phyloP scores from a whole-genome alignment of 1,139 yeast genomes.

The Tardiomyces digboiensis region DNA sequence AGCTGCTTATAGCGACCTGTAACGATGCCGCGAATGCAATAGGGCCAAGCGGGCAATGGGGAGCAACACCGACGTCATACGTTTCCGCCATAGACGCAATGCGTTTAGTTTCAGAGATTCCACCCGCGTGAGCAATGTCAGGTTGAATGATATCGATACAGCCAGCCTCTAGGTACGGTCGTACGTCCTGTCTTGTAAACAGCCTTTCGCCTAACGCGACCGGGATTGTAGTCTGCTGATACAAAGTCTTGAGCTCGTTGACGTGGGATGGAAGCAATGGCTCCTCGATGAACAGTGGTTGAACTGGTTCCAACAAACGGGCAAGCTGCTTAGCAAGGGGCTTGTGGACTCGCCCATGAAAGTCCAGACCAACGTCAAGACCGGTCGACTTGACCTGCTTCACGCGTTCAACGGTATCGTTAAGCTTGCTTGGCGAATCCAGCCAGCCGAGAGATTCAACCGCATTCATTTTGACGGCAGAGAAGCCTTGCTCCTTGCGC shows the following conservation, averaged over 20 bases:
- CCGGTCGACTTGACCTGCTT: constrained; percentile 18
- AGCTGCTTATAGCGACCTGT: constrained; percentile 19
- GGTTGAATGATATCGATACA: constrained; percentile 26
- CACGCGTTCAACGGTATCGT: constrained; percentile 20
- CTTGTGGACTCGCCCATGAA: constrained; percentile 24
- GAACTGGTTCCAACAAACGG: constrained; percentile 18
- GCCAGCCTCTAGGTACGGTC: constrained; percentile 21
- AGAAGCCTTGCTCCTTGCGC: constrained; percentile 23
- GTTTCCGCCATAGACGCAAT: constrained; percentile 25
- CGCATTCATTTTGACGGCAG: constrained; percentile 27
- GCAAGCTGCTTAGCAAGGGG: constrained; percentile 25
- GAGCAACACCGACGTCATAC: constrained; percentile 24
- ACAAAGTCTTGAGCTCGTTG: constrained; percentile 20
- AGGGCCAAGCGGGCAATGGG: constrained; percentile 27
- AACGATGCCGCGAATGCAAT: constrained; percentile 24
- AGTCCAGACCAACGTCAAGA: constrained; percentile 23
- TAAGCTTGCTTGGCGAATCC: constrained; percentile 18
- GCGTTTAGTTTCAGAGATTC: constrained; percentile 21
- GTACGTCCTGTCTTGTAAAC: constrained; percentile 20
- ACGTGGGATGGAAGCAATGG: constrained; percentile 24
- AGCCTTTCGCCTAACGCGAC: constrained; percentile 22
- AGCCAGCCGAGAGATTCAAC: constrained; percentile 23
- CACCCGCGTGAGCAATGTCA: constrained; percentile 24
- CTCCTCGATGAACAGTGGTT: constrained; percentile 25
- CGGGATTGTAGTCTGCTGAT: constrained; percentile 21